Percentiles rank a stretch among this genome's conserved stretches.
phyloP scores from a whole-genome alignment of 768 basidiomycete genomes.

The Boletales sp. region DNA sequence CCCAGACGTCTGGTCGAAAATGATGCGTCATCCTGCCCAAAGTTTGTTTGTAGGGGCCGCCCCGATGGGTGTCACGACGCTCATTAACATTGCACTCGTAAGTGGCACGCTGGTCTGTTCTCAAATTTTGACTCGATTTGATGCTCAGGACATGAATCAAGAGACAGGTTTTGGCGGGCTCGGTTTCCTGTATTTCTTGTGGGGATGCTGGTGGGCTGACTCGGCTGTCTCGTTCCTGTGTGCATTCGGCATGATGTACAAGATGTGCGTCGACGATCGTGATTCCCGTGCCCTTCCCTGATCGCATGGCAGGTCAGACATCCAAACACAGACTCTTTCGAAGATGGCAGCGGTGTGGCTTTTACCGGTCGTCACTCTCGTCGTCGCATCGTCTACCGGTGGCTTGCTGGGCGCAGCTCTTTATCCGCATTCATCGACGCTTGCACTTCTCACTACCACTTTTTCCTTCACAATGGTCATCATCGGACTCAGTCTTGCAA shows the following conservation, averaged over 20 bases:
- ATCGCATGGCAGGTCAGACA: conserved; percentile 37
- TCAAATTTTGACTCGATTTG: not conserved
- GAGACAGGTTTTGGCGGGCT: conserved; percentile 35
- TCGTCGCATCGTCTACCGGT: conserved; percentile 53
- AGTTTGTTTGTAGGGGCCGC: conserved; percentile 42
- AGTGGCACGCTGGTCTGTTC: conserved; percentile 7
- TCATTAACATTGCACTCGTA: conserved; percentile 40
- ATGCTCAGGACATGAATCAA: conserved; percentile 29
- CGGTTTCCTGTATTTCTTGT: conserved; percentile 38
- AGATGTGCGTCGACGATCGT: conserved; percentile 33
- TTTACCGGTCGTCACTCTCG: conserved; percentile 48
- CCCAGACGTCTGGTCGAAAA: conserved; percentile 41
- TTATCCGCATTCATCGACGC: conserved; percentile 29
- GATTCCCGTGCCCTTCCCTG: not conserved
- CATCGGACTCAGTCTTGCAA: conserved; percentile 45
- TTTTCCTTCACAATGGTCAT: conserved; percentile 42
- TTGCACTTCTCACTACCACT: conserved; percentile 41
- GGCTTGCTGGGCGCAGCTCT: conserved; percentile 42
- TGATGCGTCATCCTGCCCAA: conserved; percentile 45
- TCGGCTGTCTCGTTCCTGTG: conserved; percentile 37
- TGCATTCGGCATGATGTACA: conserved; percentile 48
- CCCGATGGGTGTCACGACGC: conserved; percentile 44
- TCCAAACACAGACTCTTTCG: conserved; percentile 39
- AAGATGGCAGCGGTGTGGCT: conserved; percentile 47
- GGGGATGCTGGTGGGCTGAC: conserved; percentile 54